Percentiles rank a stretch among this genome's conserved stretches.
Evolutionary conservation across 306 rosid genomes (phyloP).

Genomic region (Parietaria judaica): DNA sequence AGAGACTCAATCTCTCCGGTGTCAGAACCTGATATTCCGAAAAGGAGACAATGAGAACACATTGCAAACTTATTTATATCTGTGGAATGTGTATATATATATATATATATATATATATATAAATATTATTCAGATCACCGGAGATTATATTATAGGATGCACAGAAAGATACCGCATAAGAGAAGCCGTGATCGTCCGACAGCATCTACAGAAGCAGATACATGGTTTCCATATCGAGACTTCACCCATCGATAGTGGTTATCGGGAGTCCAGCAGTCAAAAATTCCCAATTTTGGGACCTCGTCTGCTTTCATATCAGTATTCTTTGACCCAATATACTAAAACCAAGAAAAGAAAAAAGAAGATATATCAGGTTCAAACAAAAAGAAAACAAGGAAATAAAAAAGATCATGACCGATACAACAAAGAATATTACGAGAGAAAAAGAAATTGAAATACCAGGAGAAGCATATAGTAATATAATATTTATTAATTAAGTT

Average conservation of each 20-base stretch:
- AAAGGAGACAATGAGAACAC: slow-evolving; percentile 5
- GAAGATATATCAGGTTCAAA: slow-evolving; percentile 1
- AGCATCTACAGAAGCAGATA: slow-evolving; percentile 59
- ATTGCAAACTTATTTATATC: slow-evolving; percentile 3
- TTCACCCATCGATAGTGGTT: slow-evolving; percentile 72
- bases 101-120: no score
- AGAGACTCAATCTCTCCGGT: slow-evolving; percentile 61
- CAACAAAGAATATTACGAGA: neutral
- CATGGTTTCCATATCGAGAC: slow-evolving; percentile 83
- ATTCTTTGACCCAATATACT: slow-evolving; percentile 76
- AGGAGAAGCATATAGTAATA: slow-evolving; percentile 6
- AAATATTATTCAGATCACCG: neutral
- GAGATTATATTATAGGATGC: slow-evolving; percentile 6
- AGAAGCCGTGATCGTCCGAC: slow-evolving; percentile 48
- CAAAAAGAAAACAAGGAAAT: neutral
- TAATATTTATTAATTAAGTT: slow-evolving; percentile 5
- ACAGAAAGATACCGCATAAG: slow-evolving; percentile 45
- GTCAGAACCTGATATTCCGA: slow-evolving; percentile 42
- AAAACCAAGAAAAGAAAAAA: slow-evolving; percentile 17
- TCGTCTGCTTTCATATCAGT: slow-evolving; percentile 70
- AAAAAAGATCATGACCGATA: neutral
- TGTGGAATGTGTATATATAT: neutral
- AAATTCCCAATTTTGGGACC: slow-evolving; percentile 55
- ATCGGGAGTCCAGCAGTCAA: slow-evolving; percentile 85
- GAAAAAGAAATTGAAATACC: neutral